These are phyloP conservation scores for Lycium barbarum DNA, from an alignment of 257 asterid genomes.

Conservation along the genomic window DNA sequence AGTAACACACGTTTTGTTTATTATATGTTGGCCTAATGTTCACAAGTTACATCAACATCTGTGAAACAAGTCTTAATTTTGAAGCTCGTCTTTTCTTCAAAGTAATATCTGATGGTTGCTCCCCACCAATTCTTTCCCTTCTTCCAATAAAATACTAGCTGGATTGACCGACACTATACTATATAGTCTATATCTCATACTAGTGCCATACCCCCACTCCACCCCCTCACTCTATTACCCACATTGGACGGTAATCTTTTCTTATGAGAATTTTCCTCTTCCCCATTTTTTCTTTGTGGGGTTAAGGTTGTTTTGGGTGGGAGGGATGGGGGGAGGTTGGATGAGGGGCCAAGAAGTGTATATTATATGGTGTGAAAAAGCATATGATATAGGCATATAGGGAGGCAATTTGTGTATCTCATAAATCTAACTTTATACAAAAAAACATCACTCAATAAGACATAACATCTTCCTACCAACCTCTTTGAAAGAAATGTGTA, in stretches of 20 bases:
- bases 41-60: not conserved
- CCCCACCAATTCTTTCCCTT: slow-evolving; percentile 47
- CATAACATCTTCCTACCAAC: slow-evolving; percentile 34
- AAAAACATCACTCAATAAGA: not conserved
- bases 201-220: not conserved
- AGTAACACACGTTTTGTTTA: not conserved
- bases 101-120: slow-evolving; percentile 47
- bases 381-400: no score
- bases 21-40: not conserved
- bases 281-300: not conserved
- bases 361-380: not conserved
- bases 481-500: slow-evolving; percentile 28
- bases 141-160: slow-evolving; percentile 37
- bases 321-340: rapidly evolving
- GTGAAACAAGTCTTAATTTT: not conserved
- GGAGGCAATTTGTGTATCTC: not conserved
- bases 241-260: not conserved
- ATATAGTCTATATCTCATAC: not conserved
- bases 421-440: not conserved
- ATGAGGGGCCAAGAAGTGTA: not conserved
- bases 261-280: not conserved
- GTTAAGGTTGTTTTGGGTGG: not conserved
- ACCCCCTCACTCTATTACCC: not conserved
- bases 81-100: slow-evolving; percentile 27
- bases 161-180: slow-evolving; percentile 37